A percentile compares a stretch with the other conserved stretches of the same genome.
Evolutionary conservation across 345 rosid genomes (phyloP).

Genomic region (Corymbia maculata): DNA sequence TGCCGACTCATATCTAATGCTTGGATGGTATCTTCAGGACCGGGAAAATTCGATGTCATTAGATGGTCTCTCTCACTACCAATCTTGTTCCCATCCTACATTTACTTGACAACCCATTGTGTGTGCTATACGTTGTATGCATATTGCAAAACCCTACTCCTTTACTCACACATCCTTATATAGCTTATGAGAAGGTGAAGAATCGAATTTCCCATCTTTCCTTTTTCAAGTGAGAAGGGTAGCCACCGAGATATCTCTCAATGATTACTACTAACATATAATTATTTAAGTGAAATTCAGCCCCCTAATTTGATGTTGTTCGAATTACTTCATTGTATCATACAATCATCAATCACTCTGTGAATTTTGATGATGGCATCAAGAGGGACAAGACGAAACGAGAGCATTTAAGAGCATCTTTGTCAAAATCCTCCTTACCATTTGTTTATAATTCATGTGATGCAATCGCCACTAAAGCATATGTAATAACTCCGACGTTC

Average conservation of each 20-base stretch:
- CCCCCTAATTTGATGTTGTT: background rate
- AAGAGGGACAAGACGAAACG: background rate
- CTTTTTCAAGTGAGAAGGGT: no score
- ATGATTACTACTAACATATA: background rate
- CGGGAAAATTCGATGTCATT: background rate
- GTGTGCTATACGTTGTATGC: no score
- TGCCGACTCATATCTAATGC: background rate
- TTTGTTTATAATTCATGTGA: background rate
- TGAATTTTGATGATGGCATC: background rate
- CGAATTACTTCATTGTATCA: background rate
- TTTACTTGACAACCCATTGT: no score
- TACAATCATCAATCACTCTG: background rate
- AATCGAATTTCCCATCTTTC: no score
- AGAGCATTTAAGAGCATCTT: background rate
- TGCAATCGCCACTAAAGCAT: background rate
- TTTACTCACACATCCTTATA: no score
- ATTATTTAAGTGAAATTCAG: background rate
- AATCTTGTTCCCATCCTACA: background rate
- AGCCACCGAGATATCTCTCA: no score
- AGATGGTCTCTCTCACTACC: background rate
- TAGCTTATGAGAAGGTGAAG: no score
- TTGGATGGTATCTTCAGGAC: background rate
- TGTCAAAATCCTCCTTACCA: background rate
- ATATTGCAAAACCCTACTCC: no score
- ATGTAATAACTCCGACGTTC: background rate